phyloP scores from a whole-genome alignment of 2,329 filamentous ascomycete genomes.

The Microdochium trichocladiopsis region DNA sequence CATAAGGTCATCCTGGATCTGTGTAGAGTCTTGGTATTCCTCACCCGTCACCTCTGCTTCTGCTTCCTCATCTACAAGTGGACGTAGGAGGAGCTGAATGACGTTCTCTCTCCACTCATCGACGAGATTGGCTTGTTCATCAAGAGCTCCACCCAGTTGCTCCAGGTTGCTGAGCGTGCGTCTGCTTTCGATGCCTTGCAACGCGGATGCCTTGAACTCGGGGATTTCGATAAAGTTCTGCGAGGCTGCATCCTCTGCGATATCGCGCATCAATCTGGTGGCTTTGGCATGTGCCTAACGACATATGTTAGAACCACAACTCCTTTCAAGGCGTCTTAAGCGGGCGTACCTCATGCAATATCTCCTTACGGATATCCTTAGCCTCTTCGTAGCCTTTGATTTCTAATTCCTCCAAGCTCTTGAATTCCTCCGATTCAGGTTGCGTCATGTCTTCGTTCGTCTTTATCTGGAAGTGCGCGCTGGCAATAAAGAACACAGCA shows the following conservation, averaged over 20 bases:
- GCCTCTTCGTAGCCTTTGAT: conserved; percentile 68
- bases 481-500: conserved; percentile 78
- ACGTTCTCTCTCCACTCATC: conserved; percentile 70
- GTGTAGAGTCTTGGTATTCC: conserved; percentile 83
- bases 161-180: conserved; percentile 60
- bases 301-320: neutral
- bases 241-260: conserved; percentile 44
- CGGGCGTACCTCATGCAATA: conserved; percentile 51
- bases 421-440: conserved; percentile 61
- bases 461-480: conserved; percentile 78
- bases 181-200: conserved; percentile 66
- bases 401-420: conserved; percentile 62
- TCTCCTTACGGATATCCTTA: conserved; percentile 69
- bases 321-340: neutral
- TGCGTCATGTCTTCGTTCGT: conserved; percentile 56
- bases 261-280: conserved; percentile 53
- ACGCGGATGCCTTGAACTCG: conserved; percentile 43
- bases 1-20: conserved; percentile 81
- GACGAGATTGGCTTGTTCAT: conserved; percentile 64
- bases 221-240: conserved; percentile 58
- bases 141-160: conserved; percentile 56
- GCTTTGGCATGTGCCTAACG: conserved; percentile 40
- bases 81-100: conserved; percentile 62
- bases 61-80: conserved; percentile 78
- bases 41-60: conserved; percentile 71